Percentiles rank a stretch among this genome's conserved stretches.
phyloP scores from a whole-genome alignment of 2,329 filamentous ascomycete species.

The Achaetomium macrosporum region DNA sequence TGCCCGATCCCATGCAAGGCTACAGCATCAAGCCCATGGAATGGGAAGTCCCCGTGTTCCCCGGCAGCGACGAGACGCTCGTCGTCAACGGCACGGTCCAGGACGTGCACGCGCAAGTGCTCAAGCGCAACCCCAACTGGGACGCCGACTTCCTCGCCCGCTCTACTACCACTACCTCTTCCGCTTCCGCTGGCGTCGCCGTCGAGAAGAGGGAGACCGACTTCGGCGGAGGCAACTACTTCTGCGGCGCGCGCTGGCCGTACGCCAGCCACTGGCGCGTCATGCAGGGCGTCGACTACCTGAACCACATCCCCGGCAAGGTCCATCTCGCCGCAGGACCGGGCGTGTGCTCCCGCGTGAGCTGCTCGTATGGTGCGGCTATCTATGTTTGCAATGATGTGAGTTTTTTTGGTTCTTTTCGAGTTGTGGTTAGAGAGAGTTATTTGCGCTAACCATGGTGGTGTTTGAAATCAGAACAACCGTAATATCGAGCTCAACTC shows the following conservation, averaged over 20 bases:
- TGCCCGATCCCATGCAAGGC: background rate
- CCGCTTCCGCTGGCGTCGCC: background rate
- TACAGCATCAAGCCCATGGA: background rate
- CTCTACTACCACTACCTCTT: background rate
- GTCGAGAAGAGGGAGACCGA: background rate
- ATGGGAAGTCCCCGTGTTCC: background rate
- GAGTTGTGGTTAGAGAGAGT: no score
- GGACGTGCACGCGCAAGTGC: background rate
- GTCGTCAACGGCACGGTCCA: constrained; percentile 4
- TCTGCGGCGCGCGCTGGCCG: background rate
- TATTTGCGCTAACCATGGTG: no score
- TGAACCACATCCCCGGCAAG: background rate
- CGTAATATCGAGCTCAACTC: background rate
- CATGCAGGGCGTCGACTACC: background rate
- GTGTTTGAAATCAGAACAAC: no score
- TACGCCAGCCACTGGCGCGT: background rate
- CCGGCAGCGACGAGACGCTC: background rate
- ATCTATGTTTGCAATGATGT: constrained; percentile 5
- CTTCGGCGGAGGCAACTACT: background rate
- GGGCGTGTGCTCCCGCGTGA: background rate
- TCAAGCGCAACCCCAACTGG: background rate
- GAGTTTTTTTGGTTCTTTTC: background rate
- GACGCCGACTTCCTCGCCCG: background rate
- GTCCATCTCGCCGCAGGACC: background rate
- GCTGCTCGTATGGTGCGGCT: background rate